phyloP scores from a whole-genome alignment of 345 rosid genomes.

The Jatropha curcas region DNA sequence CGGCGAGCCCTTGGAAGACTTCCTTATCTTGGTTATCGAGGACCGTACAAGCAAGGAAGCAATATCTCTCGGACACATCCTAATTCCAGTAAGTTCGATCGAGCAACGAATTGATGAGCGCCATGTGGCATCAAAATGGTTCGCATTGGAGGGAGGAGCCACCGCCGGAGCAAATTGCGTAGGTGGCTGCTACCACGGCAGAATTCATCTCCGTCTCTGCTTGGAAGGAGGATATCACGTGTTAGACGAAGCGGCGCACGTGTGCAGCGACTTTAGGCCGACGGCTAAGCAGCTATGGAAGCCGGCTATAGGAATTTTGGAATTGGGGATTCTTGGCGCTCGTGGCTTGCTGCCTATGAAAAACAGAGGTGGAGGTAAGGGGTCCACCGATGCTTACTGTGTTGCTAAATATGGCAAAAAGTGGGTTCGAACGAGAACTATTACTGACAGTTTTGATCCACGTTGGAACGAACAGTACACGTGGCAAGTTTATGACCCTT shows the following conservation, averaged over 20 bases:
- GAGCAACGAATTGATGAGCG: constrained; percentile 84
- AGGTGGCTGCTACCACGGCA: constrained; percentile 54
- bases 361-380: constrained; percentile 62
- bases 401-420: constrained; percentile 97
- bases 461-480: constrained; percentile 99
- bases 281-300: constrained; percentile 98
- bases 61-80: constrained; percentile 50
- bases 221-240: constrained; percentile 99
- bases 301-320: constrained; percentile 83
- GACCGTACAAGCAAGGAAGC: constrained; percentile 71
- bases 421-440: constrained; percentile 93
- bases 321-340: constrained; percentile 90
- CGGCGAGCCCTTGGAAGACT: constrained; percentile 86
- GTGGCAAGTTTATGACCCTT: constrained; percentile 98
- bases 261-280: constrained; percentile 94
- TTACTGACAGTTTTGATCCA: constrained; percentile 88
- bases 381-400: constrained; percentile 90
- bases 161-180: constrained; percentile 22
- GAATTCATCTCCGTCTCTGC: constrained; percentile 70
- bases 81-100: constrained; percentile 67
- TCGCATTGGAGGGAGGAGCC: constrained; percentile 44
- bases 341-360: constrained; percentile 94
- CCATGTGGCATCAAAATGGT: constrained; percentile 73
- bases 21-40: constrained; percentile 63
- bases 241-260: constrained; percentile 97